phyloP scores from a whole-genome alignment of 345 rosid species.

The Ailanthus altissimus region DNA sequence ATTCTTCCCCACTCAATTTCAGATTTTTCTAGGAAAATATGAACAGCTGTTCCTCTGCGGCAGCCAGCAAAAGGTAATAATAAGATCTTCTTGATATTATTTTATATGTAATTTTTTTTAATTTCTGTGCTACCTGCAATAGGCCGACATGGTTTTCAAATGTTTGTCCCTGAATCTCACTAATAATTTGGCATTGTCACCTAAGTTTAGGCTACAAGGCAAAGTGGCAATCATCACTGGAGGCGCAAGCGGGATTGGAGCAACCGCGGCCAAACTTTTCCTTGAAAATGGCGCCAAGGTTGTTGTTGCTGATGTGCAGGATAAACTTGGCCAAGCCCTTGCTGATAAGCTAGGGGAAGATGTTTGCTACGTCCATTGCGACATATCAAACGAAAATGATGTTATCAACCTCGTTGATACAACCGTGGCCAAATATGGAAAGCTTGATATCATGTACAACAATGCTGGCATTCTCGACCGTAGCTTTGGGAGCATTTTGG shows the following conservation, averaged over 20 bases:
- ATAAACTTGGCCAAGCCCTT: constrained; percentile 27
- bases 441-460: constrained; percentile 47
- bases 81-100: too few relatives aligned
- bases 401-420: constrained; percentile 30
- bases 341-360: constrained; percentile 28
- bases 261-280: constrained; percentile 27
- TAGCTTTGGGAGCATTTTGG: constrained; percentile 23
- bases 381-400: constrained; percentile 40
- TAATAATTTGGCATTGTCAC: too few relatives aligned
- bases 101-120: too few relatives aligned
- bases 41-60: too few relatives aligned
- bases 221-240: constrained; percentile 42
- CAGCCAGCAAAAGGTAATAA: too few relatives aligned
- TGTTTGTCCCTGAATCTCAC: too few relatives aligned
- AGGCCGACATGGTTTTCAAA: too few relatives aligned
- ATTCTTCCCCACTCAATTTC: too few relatives aligned
- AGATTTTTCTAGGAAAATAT: too few relatives aligned
- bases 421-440: constrained; percentile 35
- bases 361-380: constrained; percentile 38
- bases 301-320: constrained; percentile 45
- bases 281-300: constrained; percentile 43
- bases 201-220: too few relatives aligned
- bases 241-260: constrained; percentile 46
- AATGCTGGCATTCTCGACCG: constrained; percentile 38
- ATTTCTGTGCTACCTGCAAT: too few relatives aligned